phyloP scores from a whole-genome alignment of 768 basidiomycete genomes.

The Pleurotus sapidus region DNA sequence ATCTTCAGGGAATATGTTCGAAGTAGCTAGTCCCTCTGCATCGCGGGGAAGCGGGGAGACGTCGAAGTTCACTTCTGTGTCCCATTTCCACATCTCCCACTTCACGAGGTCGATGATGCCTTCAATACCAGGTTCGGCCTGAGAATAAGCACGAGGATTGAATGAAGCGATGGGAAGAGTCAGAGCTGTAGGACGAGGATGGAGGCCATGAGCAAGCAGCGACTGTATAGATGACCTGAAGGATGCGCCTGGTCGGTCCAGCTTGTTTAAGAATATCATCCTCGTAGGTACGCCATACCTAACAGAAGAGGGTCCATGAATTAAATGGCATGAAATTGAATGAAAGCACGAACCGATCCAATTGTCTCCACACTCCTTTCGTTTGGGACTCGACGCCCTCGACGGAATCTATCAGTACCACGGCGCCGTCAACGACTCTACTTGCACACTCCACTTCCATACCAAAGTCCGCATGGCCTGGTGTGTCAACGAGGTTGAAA shows the following conservation, averaged over 20 bases:
- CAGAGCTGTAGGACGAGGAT: conserved; percentile 68
- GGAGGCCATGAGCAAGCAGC: conserved; percentile 69
- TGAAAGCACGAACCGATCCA: conserved; percentile 61
- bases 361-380: conserved; percentile 82
- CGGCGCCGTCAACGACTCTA: conserved; percentile 85
- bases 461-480: conserved; percentile 93
- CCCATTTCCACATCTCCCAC: conserved; percentile 83
- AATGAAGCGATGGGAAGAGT: conserved; percentile 81
- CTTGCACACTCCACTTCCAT: conserved; percentile 96
- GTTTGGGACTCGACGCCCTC: conserved; percentile 93
- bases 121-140: conserved; percentile 81
- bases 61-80: conserved; percentile 41
- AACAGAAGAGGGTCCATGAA: conserved; percentile 6
- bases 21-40: conserved; percentile 36
- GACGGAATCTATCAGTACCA: conserved; percentile 86
- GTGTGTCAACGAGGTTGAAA: conserved; percentile 88
- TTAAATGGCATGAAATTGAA: conserved; percentile 3
- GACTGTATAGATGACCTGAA: conserved; percentile 71
- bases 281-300: conserved; percentile 82
- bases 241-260: conserved; percentile 85
- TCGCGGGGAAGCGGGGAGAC: conserved; percentile 50
- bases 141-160: conserved; percentile 56
- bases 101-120: conserved; percentile 81
- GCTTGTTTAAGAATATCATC: conserved; percentile 83
- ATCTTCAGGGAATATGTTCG: conserved; percentile 43